A percentile compares a stretch with the other conserved stretches of the same genome.
Conservation (phyloP, 2,329 filamentous ascomycete genomes). For the Basipetospora sp. region DNA sequence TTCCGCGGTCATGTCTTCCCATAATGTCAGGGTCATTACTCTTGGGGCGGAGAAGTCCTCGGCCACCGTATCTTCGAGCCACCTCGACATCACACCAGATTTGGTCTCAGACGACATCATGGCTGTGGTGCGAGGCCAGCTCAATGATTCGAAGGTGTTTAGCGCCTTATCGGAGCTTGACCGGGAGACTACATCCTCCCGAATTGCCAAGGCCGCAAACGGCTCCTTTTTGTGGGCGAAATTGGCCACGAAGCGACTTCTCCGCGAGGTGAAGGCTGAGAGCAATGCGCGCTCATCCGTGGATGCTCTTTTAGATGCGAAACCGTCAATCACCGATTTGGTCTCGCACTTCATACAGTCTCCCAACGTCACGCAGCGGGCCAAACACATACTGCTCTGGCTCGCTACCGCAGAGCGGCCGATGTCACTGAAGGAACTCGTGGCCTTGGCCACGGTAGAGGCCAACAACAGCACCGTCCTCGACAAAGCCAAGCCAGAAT, state of each 20-base stretch:
- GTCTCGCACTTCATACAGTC: constrained; percentile 15
- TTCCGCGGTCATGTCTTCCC: constrained; percentile 11
- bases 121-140: constrained; percentile 8
- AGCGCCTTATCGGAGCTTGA: constrained; percentile 15
- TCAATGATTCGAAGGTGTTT: constrained; percentile 15
- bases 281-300: constrained; percentile 16
- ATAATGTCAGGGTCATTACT: constrained; percentile 2
- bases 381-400: constrained; percentile 20
- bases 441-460: constrained; percentile 16
- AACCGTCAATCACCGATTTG: constrained; percentile 17
- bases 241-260: constrained; percentile 17
- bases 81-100: constrained; percentile 1
- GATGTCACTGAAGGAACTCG: constrained; percentile 18
- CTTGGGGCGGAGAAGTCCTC: constrained; percentile 1
- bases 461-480: constrained; percentile 16
- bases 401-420: constrained; percentile 22
- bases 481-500: constrained; percentile 13
- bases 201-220: constrained; percentile 18
- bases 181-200: constrained; percentile 18
- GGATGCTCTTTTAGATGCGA: constrained; percentile 14
- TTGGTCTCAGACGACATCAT: constrained; percentile 4
- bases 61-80: neutral
- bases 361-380: constrained; percentile 15
- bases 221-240: constrained; percentile 26
- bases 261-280: constrained; percentile 12